These are phyloP conservation scores for Aspergillus sp. DNA, from an alignment of 2,329 filamentous ascomycete species.

Conservation along the genomic window DNA sequence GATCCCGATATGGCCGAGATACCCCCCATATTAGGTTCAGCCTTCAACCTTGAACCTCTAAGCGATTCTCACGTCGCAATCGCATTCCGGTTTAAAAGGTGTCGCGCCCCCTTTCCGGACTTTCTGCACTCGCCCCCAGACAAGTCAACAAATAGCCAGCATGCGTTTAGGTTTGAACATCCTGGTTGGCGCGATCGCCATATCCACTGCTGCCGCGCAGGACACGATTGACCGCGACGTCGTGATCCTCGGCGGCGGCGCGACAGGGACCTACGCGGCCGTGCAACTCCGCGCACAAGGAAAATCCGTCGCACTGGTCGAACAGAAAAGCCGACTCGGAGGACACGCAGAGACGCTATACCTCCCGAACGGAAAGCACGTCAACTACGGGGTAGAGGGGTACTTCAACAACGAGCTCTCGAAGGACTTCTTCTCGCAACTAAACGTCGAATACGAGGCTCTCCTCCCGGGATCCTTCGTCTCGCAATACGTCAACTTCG, in stretches of 20 bases:
- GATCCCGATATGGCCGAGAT: no score
- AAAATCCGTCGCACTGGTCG: slow-evolving; percentile 36
- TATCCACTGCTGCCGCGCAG: background rate
- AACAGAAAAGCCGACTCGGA: slow-evolving; percentile 34
- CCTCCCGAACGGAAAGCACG: slow-evolving; percentile 24
- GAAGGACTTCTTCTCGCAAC: slow-evolving; percentile 27
- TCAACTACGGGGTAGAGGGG: slow-evolving; percentile 35
- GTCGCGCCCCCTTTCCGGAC: no score
- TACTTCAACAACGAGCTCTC: slow-evolving; percentile 35
- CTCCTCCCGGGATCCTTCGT: slow-evolving; percentile 15
- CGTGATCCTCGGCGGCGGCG: slow-evolving; percentile 36
- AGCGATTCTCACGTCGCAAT: no score
- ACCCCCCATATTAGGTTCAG: no score
- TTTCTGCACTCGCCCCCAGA: no score
- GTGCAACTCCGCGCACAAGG: slow-evolving; percentile 30
- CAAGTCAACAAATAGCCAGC: background rate
- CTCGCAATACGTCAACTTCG: slow-evolving; percentile 32
- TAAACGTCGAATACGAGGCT: slow-evolving; percentile 24
- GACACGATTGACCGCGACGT: slow-evolving; percentile 24
- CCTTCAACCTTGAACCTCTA: no score
- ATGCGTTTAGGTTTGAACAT: background rate
- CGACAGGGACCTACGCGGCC: slow-evolving; percentile 35
- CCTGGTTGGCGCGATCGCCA: background rate
- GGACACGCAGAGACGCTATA: slow-evolving; percentile 36
- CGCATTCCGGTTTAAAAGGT: no score